Evolutionary conservation across 441 rosid species (phyloP).

Genomic region (Kokia cookei): DNA sequence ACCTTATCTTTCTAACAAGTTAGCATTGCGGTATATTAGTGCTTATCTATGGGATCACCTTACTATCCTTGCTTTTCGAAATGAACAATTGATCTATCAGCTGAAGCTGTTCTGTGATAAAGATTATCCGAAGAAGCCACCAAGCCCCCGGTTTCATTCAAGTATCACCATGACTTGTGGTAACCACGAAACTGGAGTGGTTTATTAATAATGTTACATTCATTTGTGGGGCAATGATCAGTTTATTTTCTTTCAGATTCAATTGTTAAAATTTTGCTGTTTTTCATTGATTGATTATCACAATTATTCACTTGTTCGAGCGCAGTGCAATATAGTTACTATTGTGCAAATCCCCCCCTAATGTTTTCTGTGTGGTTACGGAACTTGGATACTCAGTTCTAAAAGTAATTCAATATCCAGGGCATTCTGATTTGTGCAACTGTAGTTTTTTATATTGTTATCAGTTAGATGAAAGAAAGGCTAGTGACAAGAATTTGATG

Average conservation of each 20-base stretch:
- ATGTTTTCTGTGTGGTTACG: background rate
- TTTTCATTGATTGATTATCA: background rate
- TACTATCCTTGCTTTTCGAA: background rate
- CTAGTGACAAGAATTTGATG: slow-evolving; percentile 8
- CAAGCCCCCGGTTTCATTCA: slow-evolving; percentile 88
- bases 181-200: slow-evolving; percentile 97
- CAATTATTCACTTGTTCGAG: background rate
- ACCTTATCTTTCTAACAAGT: too few relatives aligned
- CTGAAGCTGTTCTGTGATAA: slow-evolving; percentile 97
- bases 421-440: background rate
- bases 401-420: background rate
- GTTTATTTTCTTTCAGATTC: background rate
- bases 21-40: background rate
- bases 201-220: slow-evolving; percentile 14
- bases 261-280: background rate
- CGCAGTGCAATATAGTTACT: background rate
- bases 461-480: background rate
- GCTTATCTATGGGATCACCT: background rate
- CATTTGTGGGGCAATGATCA: background rate
- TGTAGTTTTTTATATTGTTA: background rate
- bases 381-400: background rate
- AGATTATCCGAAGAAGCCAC: slow-evolving; percentile 98
- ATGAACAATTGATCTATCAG: slow-evolving; percentile 52
- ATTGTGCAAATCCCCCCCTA: background rate
- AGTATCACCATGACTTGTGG: slow-evolving; percentile 92